Conservation (phyloP, 305 asterid species). For the Petunia hybrid region DNA sequence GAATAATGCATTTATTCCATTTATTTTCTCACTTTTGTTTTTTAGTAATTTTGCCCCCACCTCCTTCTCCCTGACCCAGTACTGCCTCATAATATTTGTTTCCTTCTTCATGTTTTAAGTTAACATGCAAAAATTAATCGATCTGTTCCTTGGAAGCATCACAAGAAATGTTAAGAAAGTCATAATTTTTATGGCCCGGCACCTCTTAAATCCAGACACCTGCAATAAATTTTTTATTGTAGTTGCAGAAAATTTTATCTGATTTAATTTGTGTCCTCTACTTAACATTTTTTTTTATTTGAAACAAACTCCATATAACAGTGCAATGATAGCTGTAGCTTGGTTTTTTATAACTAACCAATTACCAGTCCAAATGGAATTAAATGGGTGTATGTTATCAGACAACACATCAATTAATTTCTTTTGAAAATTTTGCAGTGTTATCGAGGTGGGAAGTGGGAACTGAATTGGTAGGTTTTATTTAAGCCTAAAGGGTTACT, state of each 20-base stretch:
- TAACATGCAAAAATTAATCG: background rate
- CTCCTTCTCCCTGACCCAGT: background rate
- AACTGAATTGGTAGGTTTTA: background rate
- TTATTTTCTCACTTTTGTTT: slow-evolving; percentile 9
- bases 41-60: slow-evolving; percentile 7
- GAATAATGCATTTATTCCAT: background rate
- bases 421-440: background rate
- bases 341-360: background rate
- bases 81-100: background rate
- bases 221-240: background rate
- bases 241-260: background rate
- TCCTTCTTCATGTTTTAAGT: slow-evolving; percentile 23
- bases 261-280: background rate
- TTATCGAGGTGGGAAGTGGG: slow-evolving; percentile 4
- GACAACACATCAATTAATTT: background rate
- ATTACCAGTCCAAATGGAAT: background rate
- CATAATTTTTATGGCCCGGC: background rate
- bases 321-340: background rate
- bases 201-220: background rate
- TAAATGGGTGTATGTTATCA: slow-evolving; percentile 15
- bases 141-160: slow-evolving; percentile 1
- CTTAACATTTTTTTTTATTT: background rate
- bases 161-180: background rate
- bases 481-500: background rate
- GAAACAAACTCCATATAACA: background rate